Evolutionary conservation across 179 eudicot genomes (phyloP).

Genomic region (Kewa caespitosa): DNA sequence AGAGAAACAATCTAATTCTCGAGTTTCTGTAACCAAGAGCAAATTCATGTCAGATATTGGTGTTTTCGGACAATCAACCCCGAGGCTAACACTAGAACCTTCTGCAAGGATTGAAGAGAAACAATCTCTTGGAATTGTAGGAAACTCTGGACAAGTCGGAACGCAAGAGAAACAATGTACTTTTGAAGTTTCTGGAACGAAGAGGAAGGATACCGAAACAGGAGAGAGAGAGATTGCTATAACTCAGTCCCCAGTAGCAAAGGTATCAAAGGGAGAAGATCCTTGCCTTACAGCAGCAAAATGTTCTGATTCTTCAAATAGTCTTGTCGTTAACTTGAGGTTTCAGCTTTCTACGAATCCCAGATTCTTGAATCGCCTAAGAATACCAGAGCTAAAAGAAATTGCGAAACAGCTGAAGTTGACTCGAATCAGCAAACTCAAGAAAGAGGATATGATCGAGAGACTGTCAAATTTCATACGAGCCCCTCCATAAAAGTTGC

Average conservation of each 20-base stretch:
- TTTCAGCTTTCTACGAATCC: constrained; percentile 20
- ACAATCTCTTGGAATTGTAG: no score
- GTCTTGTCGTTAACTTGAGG: constrained; percentile 7
- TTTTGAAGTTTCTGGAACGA: constrained; percentile 11
- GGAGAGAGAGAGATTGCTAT: background rate
- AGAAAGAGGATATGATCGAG: constrained; percentile 28
- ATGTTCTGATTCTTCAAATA: constrained; percentile 15
- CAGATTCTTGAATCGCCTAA: constrained; percentile 18
- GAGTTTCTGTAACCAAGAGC: no score
- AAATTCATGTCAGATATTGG: no score
- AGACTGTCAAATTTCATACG: constrained; percentile 9
- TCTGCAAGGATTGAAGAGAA: no score
- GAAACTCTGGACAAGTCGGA: no score
- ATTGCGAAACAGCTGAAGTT: constrained; percentile 24
- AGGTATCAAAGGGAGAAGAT: background rate
- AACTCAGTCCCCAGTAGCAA: background rate
- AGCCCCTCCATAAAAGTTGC: background rate
- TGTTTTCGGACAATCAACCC: no score
- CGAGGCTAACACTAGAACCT: no score
- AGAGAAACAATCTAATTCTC: no score
- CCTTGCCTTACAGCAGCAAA: background rate
- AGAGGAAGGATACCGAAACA: constrained; percentile 5
- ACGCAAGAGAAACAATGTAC: no score
- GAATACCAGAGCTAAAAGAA: constrained; percentile 23
- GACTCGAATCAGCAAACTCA: constrained; percentile 24